phyloP scores from a whole-genome alignment of 495 filamentous ascomycete species.

The Aspergillus steynii region DNA sequence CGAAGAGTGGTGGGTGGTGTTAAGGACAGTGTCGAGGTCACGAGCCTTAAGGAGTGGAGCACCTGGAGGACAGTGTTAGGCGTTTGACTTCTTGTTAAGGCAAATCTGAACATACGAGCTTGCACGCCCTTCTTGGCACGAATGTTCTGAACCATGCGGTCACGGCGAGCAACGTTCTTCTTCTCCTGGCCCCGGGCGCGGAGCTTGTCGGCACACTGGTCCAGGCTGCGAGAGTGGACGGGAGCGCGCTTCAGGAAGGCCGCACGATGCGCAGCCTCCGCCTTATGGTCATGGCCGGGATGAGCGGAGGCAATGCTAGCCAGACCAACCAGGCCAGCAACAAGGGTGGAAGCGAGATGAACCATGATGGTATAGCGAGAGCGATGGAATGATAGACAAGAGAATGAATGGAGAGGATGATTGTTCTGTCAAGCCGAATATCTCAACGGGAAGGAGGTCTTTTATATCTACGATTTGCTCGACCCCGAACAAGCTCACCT shows the following conservation, averaged over 20 bases:
- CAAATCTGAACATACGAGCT: slow-evolving; percentile 28
- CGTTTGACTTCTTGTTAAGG: slow-evolving; percentile 3
- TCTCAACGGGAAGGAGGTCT: no score
- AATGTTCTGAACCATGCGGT: slow-evolving; percentile 30
- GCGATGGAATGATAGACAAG: no score
- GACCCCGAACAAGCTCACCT: no score
- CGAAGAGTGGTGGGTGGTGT: slow-evolving; percentile 16
- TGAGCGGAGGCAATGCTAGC: slow-evolving; percentile 34
- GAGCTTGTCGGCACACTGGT: slow-evolving; percentile 50
- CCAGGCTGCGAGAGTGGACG: slow-evolving; percentile 40
- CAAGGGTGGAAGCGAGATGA: slow-evolving; percentile 15
- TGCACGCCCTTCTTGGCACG: slow-evolving; percentile 28
- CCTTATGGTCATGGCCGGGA: slow-evolving; percentile 48
- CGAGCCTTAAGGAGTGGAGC: slow-evolving; percentile 23
- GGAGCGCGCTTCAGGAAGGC: slow-evolving; percentile 36
- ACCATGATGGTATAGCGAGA: neutral
- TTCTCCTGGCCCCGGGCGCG: slow-evolving; percentile 48
- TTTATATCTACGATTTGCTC: no score
- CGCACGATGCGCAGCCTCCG: slow-evolving; percentile 47
- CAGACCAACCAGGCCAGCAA: slow-evolving; percentile 21
- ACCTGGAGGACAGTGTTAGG: slow-evolving; percentile 37
- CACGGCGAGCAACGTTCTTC: slow-evolving; percentile 46
- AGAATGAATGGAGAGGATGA: no score
- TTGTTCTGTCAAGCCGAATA: no score
- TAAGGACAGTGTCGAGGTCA: slow-evolving; percentile 16